Percentiles rank a stretch among this genome's conserved stretches.
These are phyloP conservation scores for Pseudonectria foliicola DNA, from an alignment of 2,329 filamentous ascomycete genomes.

Conservation along the genomic window DNA sequence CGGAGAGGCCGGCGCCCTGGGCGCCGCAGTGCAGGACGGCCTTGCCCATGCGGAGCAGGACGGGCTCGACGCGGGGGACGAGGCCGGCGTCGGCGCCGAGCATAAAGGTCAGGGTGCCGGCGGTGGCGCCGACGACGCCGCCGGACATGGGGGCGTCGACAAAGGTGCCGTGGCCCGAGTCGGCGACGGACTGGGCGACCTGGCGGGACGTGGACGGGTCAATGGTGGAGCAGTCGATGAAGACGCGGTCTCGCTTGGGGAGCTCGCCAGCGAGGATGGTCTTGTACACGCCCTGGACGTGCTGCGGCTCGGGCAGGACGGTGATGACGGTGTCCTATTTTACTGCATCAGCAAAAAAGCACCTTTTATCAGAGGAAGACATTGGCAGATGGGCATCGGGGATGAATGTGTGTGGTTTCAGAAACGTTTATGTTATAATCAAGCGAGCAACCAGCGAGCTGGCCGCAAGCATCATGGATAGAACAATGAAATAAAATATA, in stretches of 20 bases:
- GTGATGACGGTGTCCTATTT: conserved; percentile 76
- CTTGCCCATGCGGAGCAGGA: conserved; percentile 77
- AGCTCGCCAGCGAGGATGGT: conserved; percentile 59
- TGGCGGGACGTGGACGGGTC: conserved; percentile 77
- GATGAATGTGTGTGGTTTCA: conserved; percentile 3
- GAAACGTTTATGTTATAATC: background rate
- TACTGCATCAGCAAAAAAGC: conserved; percentile 10
- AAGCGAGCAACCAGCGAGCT: background rate
- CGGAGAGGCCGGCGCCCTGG: conserved; percentile 79
- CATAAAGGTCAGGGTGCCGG: conserved; percentile 93
- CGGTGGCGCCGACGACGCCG: conserved; percentile 82
- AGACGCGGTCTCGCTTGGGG: conserved; percentile 58
- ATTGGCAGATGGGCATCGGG: too few species aligned
- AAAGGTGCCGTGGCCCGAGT: conserved; percentile 64
- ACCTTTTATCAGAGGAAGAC: background rate
- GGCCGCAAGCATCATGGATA: too few species aligned
- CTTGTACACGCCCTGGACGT: conserved; percentile 77
- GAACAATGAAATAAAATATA: conserved; percentile 36
- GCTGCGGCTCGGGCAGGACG: conserved; percentile 79
- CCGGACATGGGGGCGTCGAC: conserved; percentile 97
- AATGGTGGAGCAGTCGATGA: conserved; percentile 96
- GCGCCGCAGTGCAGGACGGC: conserved; percentile 78
- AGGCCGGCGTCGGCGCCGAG: conserved; percentile 61
- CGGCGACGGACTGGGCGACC: conserved; percentile 62
- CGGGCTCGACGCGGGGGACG: conserved; percentile 57